Evolutionary conservation across 805 yeast genomes (phyloP), one percentile per base, ranked within the genome.

Genomic region (Candida morakotiae): DNA sequence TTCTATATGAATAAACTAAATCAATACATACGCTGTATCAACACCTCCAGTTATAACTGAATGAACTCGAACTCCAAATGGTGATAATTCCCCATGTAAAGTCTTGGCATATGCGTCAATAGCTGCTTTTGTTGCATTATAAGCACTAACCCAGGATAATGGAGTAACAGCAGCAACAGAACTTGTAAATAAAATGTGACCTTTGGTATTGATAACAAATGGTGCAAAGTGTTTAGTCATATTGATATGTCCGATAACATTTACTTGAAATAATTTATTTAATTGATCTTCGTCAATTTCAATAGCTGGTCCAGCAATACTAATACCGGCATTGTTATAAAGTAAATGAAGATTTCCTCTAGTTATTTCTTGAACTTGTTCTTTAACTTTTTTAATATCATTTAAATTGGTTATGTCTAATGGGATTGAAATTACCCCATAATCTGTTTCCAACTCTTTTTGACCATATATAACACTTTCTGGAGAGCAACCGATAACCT

Each of bases 281-380:
- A 63, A 19, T 6, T 44, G 39, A 1, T 45, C 51, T 26, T 53
- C 55, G 9, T 52, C 51, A 5, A 51, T 39, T 26, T 64, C 71
- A 10, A 57, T 44, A 9, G 62, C 52, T 0, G 69, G 55, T 2
- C 60, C 58, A 35, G 45, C 55, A 34, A 27, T 35, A 27, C 43
- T 39, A 26, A 58, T 51, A 1, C 73, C 72, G 9, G 72, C 73
- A 39, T 68, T 69, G 43, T 67, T 60, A 48, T 59, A 67, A 22
- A 69, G 49, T 4, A 65, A 41, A 32, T 67, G 62, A 17, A 69
- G 41, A 24, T 42, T 43, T 2, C 64, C 69, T 5, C 53, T 58
- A 22, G 61, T 45, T 1, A 43, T 28, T 4, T 47, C 46, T 9
- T 52, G 55, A 2, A 54, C 57, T 13, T 39, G 25, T 3, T 45